Conservation (phyloP, 257 asterid species). For the Nicotiana paniculata region DNA sequence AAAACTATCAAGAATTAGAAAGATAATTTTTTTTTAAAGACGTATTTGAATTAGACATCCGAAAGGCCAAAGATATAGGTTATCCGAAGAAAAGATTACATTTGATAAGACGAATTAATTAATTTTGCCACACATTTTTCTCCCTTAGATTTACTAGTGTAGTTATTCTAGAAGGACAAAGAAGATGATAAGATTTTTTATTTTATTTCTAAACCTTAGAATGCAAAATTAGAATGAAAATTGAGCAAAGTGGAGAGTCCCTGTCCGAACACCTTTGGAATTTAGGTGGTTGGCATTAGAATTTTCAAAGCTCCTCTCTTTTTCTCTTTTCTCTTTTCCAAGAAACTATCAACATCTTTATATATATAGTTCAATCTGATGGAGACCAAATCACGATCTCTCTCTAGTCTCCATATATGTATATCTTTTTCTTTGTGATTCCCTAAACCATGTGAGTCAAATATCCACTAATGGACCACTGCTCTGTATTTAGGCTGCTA, state of each 20-base stretch:
- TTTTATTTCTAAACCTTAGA: not conserved
- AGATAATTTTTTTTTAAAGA: not conserved
- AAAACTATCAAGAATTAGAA: not conserved
- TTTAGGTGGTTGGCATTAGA: not conserved
- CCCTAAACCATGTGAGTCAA: not conserved
- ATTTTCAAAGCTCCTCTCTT: not conserved
- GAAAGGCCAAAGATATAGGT: not conserved
- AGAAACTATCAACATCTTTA: not conserved
- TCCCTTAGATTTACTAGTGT: not conserved
- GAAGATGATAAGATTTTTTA: not conserved
- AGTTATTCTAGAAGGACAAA: not conserved
- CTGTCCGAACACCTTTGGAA: not conserved
- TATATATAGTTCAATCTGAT: not conserved
- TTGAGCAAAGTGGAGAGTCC: not conserved
- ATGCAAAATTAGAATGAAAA: not conserved
- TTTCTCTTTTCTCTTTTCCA: not conserved
- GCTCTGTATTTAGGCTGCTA: not conserved
- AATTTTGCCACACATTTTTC: not conserved
- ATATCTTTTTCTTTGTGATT: not conserved
- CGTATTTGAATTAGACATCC: no score
- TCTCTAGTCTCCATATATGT: no score
- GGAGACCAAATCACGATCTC: no score
- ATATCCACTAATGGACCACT: not conserved
- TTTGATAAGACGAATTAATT: not conserved
- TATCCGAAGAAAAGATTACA: not conserved